A percentile compares a stretch with the other conserved stretches of the same genome.
These are phyloP conservation scores for Talaromyces sp. DNA, from an alignment of 2,329 filamentous ascomycete species.

Conservation along the genomic window DNA sequence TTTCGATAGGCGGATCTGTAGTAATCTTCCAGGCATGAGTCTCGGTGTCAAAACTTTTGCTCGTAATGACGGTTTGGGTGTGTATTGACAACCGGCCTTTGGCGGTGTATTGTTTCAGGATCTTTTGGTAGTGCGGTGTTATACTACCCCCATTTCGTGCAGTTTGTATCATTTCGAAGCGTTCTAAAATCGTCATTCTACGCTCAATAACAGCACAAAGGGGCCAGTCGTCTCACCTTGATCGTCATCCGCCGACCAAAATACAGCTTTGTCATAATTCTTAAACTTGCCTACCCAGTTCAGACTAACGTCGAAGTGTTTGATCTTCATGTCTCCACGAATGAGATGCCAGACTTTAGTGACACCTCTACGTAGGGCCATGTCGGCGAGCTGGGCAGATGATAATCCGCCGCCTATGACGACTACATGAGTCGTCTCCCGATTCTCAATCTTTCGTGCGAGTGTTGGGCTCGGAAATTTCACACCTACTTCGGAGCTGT, in stretches of 20 bases:
- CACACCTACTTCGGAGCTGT: slow-evolving; percentile 61
- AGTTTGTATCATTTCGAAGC: slow-evolving; percentile 60
- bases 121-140: slow-evolving; percentile 64
- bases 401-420: slow-evolving; percentile 74
- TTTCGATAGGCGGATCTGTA: slow-evolving; percentile 52
- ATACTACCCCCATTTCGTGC: slow-evolving; percentile 75
- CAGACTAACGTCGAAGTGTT: slow-evolving; percentile 73
- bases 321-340: slow-evolving; percentile 58
- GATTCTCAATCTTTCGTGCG: slow-evolving; percentile 50
- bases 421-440: slow-evolving; percentile 59
- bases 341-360: slow-evolving; percentile 68
- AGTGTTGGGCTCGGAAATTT: slow-evolving; percentile 55
- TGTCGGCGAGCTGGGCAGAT: slow-evolving; percentile 68
- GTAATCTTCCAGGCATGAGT: slow-evolving; percentile 51
- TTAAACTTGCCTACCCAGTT: slow-evolving; percentile 80
- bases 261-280: slow-evolving; percentile 71
- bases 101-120: slow-evolving; percentile 59
- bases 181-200: slow-evolving; percentile 44
- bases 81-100: slow-evolving; percentile 54
- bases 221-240: slow-evolving; percentile 38
- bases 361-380: slow-evolving; percentile 62
- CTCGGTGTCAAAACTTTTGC: slow-evolving; percentile 49
- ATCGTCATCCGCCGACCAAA: slow-evolving; percentile 72
- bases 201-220: neutral
- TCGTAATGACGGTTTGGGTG: slow-evolving; percentile 55